phyloP scores from a whole-genome alignment of 2,329 filamentous ascomycete genomes.

The Apiospora malaysiana region DNA sequence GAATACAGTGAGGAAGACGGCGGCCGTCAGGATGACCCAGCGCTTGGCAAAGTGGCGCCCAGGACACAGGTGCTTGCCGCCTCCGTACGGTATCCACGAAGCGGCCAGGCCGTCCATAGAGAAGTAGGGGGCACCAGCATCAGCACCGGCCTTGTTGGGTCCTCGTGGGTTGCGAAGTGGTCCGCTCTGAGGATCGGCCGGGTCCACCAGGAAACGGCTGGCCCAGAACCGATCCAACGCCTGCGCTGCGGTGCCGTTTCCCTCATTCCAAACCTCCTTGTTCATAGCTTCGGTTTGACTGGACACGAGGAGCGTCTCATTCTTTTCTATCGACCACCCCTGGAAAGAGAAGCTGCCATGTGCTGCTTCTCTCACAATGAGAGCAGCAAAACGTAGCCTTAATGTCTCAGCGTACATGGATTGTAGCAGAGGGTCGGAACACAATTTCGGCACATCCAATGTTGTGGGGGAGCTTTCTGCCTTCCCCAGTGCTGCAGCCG shows the following conservation, averaged over 20 bases:
- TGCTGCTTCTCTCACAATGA: not conserved
- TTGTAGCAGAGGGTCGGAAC: not conserved
- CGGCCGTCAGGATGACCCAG: slow-evolving; percentile 39
- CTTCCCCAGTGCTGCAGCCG: no score
- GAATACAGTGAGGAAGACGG: slow-evolving; percentile 39
- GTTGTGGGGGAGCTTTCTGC: no score
- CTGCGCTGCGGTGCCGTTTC: not conserved
- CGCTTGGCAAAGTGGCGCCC: slow-evolving; percentile 45
- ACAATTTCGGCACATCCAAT: not conserved
- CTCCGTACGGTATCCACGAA: slow-evolving; percentile 43
- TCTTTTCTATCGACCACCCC: not conserved
- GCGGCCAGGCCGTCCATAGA: slow-evolving; percentile 36
- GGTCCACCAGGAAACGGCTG: not conserved
- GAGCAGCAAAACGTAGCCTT: not conserved
- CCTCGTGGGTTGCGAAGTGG: not conserved
- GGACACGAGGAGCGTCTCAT: not conserved
- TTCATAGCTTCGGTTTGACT: not conserved
- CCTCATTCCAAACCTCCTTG: not conserved
- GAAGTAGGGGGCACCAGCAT: not conserved
- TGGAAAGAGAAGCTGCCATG: not conserved
- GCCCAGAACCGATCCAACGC: not conserved
- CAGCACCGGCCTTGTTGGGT: not conserved
- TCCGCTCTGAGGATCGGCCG: not conserved
- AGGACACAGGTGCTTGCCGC: slow-evolving; percentile 41
- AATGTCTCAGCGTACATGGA: slow-evolving; percentile 2